A percentile compares a stretch with the other conserved stretches of the same genome.
Conservation (phyloP, 2,329 filamentous ascomycete genomes). For the Stagonosporopsis vannaccii region DNA sequence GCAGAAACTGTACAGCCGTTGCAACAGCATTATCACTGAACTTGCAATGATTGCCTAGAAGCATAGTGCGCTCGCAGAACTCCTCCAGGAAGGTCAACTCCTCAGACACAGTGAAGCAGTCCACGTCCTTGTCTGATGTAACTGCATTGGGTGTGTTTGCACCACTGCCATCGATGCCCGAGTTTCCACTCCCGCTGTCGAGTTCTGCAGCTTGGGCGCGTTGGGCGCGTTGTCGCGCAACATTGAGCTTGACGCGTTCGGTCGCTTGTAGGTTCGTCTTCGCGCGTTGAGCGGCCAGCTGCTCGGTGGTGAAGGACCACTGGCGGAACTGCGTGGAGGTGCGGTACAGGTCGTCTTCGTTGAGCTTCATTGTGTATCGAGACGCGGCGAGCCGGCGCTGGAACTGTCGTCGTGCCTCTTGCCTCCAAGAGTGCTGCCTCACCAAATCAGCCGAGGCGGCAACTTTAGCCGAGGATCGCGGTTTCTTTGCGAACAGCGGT, state of each 20-base stretch:
- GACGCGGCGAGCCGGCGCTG: slow-evolving; percentile 10
- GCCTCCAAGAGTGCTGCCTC: slow-evolving; percentile 6
- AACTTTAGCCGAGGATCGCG: slow-evolving; percentile 28
- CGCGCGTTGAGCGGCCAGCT: slow-evolving; percentile 73
- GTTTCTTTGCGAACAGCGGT: slow-evolving; percentile 3
- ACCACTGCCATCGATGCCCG: slow-evolving; percentile 44
- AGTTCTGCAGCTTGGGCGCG: slow-evolving; percentile 44
- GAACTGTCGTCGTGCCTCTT: slow-evolving; percentile 13
- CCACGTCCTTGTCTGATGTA: slow-evolving; percentile 61
- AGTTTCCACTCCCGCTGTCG: slow-evolving; percentile 28
- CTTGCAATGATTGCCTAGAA: slow-evolving; percentile 65
- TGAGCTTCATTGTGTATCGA: slow-evolving; percentile 59
- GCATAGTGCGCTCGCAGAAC: slow-evolving; percentile 70
- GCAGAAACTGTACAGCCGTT: slow-evolving; percentile 87
- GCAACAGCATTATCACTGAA: slow-evolving; percentile 70
- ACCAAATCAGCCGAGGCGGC: slow-evolving; percentile 15
- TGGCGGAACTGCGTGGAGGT: slow-evolving; percentile 88
- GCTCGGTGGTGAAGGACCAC: slow-evolving; percentile 86
- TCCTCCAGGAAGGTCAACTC: slow-evolving; percentile 82
- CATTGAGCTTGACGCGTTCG: slow-evolving; percentile 68
- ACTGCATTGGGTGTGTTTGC: slow-evolving; percentile 36
- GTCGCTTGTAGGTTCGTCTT: slow-evolving; percentile 82
- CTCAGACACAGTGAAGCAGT: slow-evolving; percentile 83
- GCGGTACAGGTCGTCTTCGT: slow-evolving; percentile 90
- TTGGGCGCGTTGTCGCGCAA: slow-evolving; percentile 57